phyloP scores from a whole-genome alignment of 2,329 filamentous ascomycete genomes.

The Xylaria sp. region DNA sequence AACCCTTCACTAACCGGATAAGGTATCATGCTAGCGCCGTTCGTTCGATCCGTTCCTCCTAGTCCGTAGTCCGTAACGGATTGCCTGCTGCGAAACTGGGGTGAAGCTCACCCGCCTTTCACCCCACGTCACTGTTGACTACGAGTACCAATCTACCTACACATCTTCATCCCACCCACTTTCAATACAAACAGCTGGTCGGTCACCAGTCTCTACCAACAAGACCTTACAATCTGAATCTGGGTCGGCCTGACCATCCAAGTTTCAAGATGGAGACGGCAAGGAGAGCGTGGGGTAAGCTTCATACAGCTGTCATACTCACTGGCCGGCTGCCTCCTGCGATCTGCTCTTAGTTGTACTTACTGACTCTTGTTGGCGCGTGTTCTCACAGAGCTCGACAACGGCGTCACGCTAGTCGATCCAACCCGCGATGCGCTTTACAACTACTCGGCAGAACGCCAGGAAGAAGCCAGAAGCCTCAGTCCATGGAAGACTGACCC shows the following conservation, averaged over 20 bases:
- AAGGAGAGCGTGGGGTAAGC: slow-evolving; percentile 57
- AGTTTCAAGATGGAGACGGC: slow-evolving; percentile 52
- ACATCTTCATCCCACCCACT: slow-evolving; percentile 1
- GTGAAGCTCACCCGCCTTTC: slow-evolving; percentile 14
- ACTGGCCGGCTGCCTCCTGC: slow-evolving; percentile 18
- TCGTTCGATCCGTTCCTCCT: neutral
- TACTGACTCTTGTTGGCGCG: slow-evolving; percentile 3
- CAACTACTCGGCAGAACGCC: slow-evolving; percentile 64
- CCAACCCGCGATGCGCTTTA: slow-evolving; percentile 87
- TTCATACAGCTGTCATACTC: slow-evolving; percentile 2
- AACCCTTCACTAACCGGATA: no score
- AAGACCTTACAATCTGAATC: slow-evolving; percentile 6
- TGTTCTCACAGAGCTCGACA: slow-evolving; percentile 68
- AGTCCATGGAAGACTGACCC: slow-evolving; percentile 75
- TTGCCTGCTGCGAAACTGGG: no score
- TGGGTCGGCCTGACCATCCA: slow-evolving; percentile 16
- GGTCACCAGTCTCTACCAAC: neutral
- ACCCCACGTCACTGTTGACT: slow-evolving; percentile 12
- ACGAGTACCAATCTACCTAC: neutral
- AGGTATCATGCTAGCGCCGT: neutral
- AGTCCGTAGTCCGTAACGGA: no score
- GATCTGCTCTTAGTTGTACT: neutral
- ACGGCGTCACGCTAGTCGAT: slow-evolving; percentile 78
- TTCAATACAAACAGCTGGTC: neutral
- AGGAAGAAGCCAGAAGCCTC: slow-evolving; percentile 58